Base-by-base conservation (phyloP, 1,284 basidiomycete species). In the Ustilago shanxiensis region DNA sequence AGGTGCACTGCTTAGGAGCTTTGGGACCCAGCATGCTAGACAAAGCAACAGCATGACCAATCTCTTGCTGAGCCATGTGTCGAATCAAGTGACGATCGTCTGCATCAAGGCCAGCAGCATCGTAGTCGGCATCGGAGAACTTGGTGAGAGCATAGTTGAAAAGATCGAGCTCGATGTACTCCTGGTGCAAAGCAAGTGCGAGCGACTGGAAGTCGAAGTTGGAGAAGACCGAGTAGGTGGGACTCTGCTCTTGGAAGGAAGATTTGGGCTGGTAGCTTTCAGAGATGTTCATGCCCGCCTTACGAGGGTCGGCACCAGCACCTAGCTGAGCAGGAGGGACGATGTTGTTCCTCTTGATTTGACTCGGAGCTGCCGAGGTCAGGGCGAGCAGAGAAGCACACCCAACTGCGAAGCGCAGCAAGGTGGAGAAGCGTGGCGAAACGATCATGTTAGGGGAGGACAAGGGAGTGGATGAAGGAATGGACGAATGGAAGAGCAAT, bases 81-180 rank as follows among this genome's bases (percentile, higher is more conserved):
- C 71, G 68, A 39, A 82, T 73, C 28, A 82, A 64, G 47, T 65
- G 59, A 9, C 68, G 72, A 26, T 77, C 69, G 10, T 79, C 74
- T 9, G 68, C 79, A 29, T 75, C 61, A 24, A 82, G 33, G 26
- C 79, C 79, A 28, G 56, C 60, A 8, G 59, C 67, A 31, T 71
- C 71, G 50, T 77, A 80, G 50, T 82, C 73, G 14, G 61, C 77
- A n/a, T 69, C 74, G 10, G 76, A 73, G 45, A 82, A 82, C 50
- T 71, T 70, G 52, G 69, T 67, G 26, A 82, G 62, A 7, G 60
- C 77, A 47, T 82, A 77, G 61, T 80, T 80, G 79, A 82, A 82
- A 3, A 74, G 64, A 50, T 82, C 80, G 20, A 80, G 68, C 74
- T 82, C 80, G 53, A 82, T 82, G 62, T 73, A 79, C 68, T 82